Evolutionary conservation across 805 yeast genomes (phyloP).

Genomic region (Wickerhamiella nectarea): DNA sequence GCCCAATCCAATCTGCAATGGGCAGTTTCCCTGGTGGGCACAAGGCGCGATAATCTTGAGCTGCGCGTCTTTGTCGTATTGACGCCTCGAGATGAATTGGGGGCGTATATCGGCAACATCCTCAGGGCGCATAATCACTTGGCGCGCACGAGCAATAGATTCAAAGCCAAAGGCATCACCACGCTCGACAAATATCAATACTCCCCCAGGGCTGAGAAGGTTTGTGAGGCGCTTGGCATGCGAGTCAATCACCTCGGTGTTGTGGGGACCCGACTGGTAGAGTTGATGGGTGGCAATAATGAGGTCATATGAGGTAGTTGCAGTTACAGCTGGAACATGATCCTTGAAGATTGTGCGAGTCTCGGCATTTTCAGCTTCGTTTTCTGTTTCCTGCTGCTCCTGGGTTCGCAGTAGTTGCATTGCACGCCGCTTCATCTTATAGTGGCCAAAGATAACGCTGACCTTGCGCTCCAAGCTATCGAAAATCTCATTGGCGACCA

Average conservation of each 20-base stretch:
- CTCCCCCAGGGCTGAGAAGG: constrained; percentile 64
- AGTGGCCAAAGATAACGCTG: constrained; percentile 53
- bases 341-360: constrained; percentile 44
- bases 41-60: constrained; percentile 71
- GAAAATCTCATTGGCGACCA: constrained; percentile 75
- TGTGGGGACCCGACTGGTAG: constrained; percentile 41
- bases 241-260: constrained; percentile 62
- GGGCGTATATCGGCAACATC: constrained; percentile 12
- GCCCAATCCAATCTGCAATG: constrained; percentile 65
- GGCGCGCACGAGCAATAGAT: constrained; percentile 77
- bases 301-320: constrained; percentile 51
- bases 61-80: neutral
- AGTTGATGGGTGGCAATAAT: constrained; percentile 75
- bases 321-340: constrained; percentile 32
- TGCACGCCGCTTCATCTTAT: constrained; percentile 71
- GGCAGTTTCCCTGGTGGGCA: constrained; percentile 74
- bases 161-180: constrained; percentile 89
- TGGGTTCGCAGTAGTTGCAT: constrained; percentile 52
- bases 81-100: constrained; percentile 2
- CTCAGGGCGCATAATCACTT: constrained; percentile 75
- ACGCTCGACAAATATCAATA: constrained; percentile 65
- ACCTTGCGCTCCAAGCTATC: constrained; percentile 53
- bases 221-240: constrained; percentile 45
- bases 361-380: too few relatives aligned
- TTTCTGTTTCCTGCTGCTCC: neutral